Evolutionary conservation across 2,329 filamentous ascomycete species (phyloP), one percentile per base, ranked within the genome.

Genomic region (Chaetothyriales sp.): DNA sequence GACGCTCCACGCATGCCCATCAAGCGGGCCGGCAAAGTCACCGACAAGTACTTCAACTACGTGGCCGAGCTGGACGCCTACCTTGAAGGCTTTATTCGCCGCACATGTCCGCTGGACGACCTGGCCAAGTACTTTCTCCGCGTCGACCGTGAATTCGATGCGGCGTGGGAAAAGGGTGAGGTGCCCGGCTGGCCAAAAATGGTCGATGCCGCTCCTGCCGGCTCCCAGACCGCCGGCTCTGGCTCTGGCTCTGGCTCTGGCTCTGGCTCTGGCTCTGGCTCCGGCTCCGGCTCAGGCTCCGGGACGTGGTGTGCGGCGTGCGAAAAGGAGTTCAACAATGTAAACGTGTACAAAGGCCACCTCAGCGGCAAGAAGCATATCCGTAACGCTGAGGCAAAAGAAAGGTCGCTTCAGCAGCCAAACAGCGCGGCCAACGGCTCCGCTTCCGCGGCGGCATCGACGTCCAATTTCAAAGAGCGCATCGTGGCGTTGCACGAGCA

Each of bases 291-390:
- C 64, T 63, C 74, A 62, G 76, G 75, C 0, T 83, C 88, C 49
- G 86, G 85, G 0, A 77, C 89, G 15, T 97, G 86, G 85, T 98
- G 92, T 63, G 76, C 83, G 5, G 89, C 89, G 56, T 98, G 92
- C 66, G 85, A 92, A 64, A 95, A 89, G 69, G 87, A 90, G 54
- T 98, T 97, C 71, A 89, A 86, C 63, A 97, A 95, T 63, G 82
- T 92, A 59, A 95, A 95, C 56, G 88, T 95, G 47, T 95, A 94
- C 73, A 89, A 89, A 62, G 82, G 80, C 40, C 92, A 98, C 66
- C 70, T 98, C 55, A 84, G 74, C 0, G 90, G 90, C 44, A 90
- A 94, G 70, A 98, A 97, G 66, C 92, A 98, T 66, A 80, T 90
- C 66, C 87, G 88, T 62, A 86, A 86, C 0, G 86, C 85, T 0